phyloP scores from a whole-genome alignment of 2,329 filamentous ascomycete genomes.

The Cercospora beticola region DNA sequence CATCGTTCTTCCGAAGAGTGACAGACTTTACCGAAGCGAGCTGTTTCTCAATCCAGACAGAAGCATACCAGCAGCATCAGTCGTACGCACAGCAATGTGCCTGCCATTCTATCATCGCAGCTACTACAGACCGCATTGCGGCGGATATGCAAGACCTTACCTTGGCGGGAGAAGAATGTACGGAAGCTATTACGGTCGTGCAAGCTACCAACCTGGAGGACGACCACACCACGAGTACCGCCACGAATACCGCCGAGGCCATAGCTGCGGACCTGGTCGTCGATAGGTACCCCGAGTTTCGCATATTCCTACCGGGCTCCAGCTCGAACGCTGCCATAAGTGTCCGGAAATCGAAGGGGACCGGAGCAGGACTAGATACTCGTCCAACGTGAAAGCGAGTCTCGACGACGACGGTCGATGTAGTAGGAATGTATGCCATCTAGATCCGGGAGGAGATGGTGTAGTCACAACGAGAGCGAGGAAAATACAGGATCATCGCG shows the following conservation, averaged over 20 bases:
- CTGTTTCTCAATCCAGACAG: background rate
- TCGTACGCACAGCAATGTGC: background rate
- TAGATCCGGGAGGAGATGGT: background rate
- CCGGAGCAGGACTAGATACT: background rate
- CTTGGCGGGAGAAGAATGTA: background rate
- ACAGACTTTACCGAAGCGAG: background rate
- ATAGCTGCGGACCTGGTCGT: background rate
- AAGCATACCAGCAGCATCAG: background rate
- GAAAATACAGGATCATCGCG: background rate
- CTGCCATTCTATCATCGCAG: background rate
- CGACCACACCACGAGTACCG: background rate
- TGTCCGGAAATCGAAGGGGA: background rate
- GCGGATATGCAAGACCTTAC: constrained; percentile 1
- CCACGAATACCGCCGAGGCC: background rate
- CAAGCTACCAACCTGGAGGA: background rate
- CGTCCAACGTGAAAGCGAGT: background rate
- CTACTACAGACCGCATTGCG: background rate
- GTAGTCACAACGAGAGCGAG: background rate
- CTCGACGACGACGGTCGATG: background rate
- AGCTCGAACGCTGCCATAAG: background rate
- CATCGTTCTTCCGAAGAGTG: background rate
- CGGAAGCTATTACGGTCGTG: background rate
- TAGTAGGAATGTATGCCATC: background rate
- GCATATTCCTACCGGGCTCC: background rate
- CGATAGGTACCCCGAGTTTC: background rate